Conservation (phyloP, 139 green algal genomes). For the Medakamo hakoo region DNA sequence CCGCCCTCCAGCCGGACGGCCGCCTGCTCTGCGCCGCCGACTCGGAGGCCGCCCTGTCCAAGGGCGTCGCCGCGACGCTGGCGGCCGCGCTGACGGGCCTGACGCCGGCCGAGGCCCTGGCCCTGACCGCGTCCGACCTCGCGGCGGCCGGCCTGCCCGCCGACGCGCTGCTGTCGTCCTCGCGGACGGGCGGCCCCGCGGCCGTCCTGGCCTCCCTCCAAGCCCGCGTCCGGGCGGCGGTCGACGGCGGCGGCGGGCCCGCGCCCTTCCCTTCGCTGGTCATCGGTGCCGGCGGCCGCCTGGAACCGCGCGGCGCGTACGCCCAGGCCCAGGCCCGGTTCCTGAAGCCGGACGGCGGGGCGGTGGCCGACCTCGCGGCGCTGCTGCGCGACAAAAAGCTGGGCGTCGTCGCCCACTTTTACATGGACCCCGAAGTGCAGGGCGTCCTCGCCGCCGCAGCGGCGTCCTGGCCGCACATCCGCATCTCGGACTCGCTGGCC, state of each 20-base stretch:
- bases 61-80: conserved; percentile 57
- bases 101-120: conserved; percentile 39
- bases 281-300: conserved; percentile 27
- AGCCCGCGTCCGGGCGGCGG: conserved; percentile 33
- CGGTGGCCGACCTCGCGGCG: conserved; percentile 24
- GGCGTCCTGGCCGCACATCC: conserved; percentile 81
- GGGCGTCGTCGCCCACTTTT: conserved; percentile 99
- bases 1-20: conserved; percentile 23
- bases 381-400: conserved; percentile 66
- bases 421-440: conserved; percentile 98
- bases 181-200: conserved; percentile 54
- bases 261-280: conserved; percentile 77
- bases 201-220: conserved; percentile 73
- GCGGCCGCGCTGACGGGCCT: conserved; percentile 37
- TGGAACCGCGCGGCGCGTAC: conserved; percentile 53
- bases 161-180: conserved; percentile 32
- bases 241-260: conserved; percentile 11
- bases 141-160: conserved; percentile 23
- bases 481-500: conserved; percentile 89
- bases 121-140: conserved; percentile 17
- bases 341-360: conserved; percentile 34
- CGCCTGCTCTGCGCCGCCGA: conserved; percentile 36
- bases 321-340: conserved; percentile 70
- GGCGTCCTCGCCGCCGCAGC: conserved; percentile 70
- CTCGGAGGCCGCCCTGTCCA: conserved; percentile 58